A percentile compares a stretch with the other conserved stretches of the same genome.
Conservation (phyloP, 805 yeast genomes). For the Monosporozyma solicola region DNA sequence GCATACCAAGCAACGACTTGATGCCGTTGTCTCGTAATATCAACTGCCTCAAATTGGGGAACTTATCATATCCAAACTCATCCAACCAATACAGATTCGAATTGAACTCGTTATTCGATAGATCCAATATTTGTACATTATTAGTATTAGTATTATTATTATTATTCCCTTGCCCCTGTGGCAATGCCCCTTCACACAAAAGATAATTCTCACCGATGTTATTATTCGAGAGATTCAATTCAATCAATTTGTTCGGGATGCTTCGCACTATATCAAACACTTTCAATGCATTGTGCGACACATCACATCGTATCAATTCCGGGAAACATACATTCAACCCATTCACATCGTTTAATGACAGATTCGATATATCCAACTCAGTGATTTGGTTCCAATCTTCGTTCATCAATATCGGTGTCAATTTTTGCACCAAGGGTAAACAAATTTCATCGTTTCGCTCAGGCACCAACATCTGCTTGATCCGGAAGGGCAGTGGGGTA, state of each 20-base stretch:
- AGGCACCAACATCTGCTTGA: neutral
- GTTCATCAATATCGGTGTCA: neutral
- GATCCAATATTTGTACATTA: neutral
- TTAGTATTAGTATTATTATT: neutral
- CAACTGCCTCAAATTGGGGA: conserved; percentile 17
- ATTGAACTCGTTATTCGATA: neutral
- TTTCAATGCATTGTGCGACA: conserved; percentile 15
- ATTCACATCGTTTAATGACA: conserved; percentile 10
- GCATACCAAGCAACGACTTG: conserved; percentile 2
- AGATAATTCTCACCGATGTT: conserved; percentile 8
- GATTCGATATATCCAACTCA: conserved; percentile 8
- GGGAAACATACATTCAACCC: conserved; percentile 21
- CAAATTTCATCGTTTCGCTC: conserved; percentile 1
- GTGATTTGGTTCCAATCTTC: conserved; percentile 10
- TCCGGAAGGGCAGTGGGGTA: neutral
- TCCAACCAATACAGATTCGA: neutral
- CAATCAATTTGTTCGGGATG: conserved; percentile 12
- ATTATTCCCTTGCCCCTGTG: neutral
- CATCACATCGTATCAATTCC: conserved; percentile 10
- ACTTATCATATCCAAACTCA: neutral
- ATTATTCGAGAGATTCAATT: conserved; percentile 13
- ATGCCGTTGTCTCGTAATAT: conserved; percentile 17
- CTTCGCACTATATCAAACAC: conserved; percentile 3
- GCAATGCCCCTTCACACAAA: no score
- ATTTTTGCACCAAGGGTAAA: conserved; percentile 13